Percentiles rank a stretch among this genome's conserved stretches.
Evolutionary conservation across 352 stramenopile genomes (phyloP).

Genomic region (Phytophthora idaei): DNA sequence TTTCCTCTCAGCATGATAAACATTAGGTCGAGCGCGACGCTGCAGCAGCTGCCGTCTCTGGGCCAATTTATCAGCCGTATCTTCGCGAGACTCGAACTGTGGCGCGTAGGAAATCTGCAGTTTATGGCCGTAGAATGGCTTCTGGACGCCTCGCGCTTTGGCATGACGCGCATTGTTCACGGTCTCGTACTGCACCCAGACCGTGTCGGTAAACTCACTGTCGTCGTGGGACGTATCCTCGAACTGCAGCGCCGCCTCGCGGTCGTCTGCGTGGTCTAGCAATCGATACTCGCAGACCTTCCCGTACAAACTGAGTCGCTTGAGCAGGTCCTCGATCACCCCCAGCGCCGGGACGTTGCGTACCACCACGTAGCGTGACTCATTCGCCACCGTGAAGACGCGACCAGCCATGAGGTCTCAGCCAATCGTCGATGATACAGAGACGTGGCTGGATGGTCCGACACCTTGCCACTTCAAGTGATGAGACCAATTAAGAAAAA

Average conservation of each 20-base stretch:
- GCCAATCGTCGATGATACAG: conserved; percentile 31
- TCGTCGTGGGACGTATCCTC: conserved; percentile 21
- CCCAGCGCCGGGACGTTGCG: conserved; percentile 67
- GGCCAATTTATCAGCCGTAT: conserved; percentile 68
- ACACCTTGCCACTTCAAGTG: conserved; percentile 13
- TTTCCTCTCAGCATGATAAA: conserved; percentile 3
- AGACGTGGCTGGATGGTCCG: conserved; percentile 18
- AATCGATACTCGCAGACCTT: conserved; percentile 55
- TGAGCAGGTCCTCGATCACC: conserved; percentile 60
- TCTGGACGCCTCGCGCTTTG: conserved; percentile 60
- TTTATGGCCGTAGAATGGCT: conserved; percentile 69
- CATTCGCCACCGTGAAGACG: conserved; percentile 65
- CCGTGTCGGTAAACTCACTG: conserved; percentile 55
- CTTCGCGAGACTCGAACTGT: conserved; percentile 57
- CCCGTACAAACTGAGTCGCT: conserved; percentile 59
- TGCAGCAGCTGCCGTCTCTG: conserved; percentile 64
- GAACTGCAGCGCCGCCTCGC: conserved; percentile 30
- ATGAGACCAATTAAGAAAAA: conserved; percentile 1
- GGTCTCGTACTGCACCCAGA: conserved; percentile 81
- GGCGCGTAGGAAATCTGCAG: conserved; percentile 70
- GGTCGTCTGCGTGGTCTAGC: conserved; percentile 56
- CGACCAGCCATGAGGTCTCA: conserved; percentile 28
- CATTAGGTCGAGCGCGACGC: conserved; percentile 29
- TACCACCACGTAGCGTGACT: conserved; percentile 65
- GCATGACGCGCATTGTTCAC: conserved; percentile 77